Base-by-base conservation (phyloP, 352 stramenopile genomes). In the Phytophthora kernoviae region DNA sequence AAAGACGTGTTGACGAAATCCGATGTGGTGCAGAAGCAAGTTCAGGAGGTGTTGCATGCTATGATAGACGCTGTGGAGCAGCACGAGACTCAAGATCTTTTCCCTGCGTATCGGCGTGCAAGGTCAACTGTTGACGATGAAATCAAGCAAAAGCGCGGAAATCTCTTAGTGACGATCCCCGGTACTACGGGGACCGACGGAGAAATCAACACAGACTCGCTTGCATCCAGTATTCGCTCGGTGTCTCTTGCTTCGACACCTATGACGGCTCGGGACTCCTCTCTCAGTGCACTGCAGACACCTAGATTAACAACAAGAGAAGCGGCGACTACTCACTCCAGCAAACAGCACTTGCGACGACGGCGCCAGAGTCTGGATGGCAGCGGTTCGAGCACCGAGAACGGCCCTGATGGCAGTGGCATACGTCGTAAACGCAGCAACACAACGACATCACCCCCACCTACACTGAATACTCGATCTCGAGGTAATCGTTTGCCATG, bases 361-460 rank as follows among this genome's bases (percentile, higher is more conserved):
- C 72, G 80, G 43, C 75, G 77, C 0, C 70, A 83, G 22, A 84
- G 70, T 49, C 54, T 77, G 2, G 75, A 86, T 46, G 76, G 76
- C n/a, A 90, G 78, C 34, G 80, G 79, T 39, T 92, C 77, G 12
- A 90, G 79, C 41, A 45, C 76, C 14, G 81, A 88, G 40, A 74
- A 87, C 44, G 72, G 57, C 11, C 83, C 77, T 11, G 80, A 89
- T 50, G 62, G 62, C 6, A 84, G 75, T 47, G 65, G 68, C 0
- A 68, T 69, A 20, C 72, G 80, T 9, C 76, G 83, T 7, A 92
- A 92, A 58, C 78, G 83, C n/a, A 90, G 79, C 46, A 90, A 88
- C 34, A 87, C 75, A 8, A 80, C 75, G 24, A 56, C 57, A 26
- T 56, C 63, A 30, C 60, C 61, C 5, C 30, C 63, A 2, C 36